A percentile compares a stretch with the other conserved stretches of the same genome.
Evolutionary conservation across 441 rosid genomes (phyloP).

Genomic region (Sinapis alba): DNA sequence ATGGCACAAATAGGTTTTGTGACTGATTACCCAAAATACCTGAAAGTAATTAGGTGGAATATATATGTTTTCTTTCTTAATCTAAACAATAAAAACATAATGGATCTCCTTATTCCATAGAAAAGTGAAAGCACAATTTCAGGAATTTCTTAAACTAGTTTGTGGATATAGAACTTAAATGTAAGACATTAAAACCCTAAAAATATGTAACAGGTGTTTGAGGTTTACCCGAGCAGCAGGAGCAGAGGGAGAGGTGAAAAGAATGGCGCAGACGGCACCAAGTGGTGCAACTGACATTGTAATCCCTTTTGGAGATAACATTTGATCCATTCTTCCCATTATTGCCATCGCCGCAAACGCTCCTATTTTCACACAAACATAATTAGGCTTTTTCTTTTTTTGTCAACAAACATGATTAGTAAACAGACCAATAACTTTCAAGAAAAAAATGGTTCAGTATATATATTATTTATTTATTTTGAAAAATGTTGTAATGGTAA

Average conservation of each 20-base stretch:
- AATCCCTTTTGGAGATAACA: conserved; percentile 66
- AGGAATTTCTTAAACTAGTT: background rate
- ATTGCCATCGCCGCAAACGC: conserved; percentile 93
- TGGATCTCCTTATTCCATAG: background rate
- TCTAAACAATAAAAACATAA: background rate
- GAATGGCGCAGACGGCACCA: conserved; percentile 86
- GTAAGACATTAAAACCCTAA: background rate
- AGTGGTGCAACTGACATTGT: conserved; percentile 79
- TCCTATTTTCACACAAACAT: conserved; percentile 44
- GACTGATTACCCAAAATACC: background rate
- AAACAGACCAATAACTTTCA: background rate
- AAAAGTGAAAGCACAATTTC: conserved; percentile 11
- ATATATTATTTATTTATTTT: too few species aligned
- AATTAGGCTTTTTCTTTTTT: background rate
- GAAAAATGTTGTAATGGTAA: background rate
- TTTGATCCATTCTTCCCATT: conserved; percentile 78
- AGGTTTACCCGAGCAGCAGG: conserved; percentile 77
- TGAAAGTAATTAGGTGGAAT: background rate
- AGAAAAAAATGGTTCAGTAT: background rate
- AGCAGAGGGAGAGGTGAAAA: conserved; percentile 66
- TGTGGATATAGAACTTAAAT: background rate
- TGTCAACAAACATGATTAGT: background rate
- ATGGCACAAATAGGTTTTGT: conserved; percentile 3
- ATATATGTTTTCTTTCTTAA: background rate
- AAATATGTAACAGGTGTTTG: background rate